Evolutionary conservation across 2,329 filamentous ascomycete genomes (phyloP).

Genomic region (Chaetomium globosum): DNA sequence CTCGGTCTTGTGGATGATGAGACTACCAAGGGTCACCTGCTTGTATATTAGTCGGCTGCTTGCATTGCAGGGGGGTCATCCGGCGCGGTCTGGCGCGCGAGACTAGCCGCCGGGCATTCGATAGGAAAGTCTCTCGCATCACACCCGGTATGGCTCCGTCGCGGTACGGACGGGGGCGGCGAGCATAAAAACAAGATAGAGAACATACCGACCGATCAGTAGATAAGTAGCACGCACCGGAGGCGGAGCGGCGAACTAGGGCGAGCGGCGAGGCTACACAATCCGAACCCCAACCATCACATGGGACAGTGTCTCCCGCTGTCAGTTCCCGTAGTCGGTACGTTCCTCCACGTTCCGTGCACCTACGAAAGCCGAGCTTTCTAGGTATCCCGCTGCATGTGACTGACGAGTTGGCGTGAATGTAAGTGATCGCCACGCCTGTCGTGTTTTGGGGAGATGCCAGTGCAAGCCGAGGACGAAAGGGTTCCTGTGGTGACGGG

Average conservation of each 20-base stretch:
- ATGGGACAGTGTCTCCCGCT: constrained; percentile 44
- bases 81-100: constrained; percentile 1
- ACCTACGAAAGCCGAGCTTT: constrained; percentile 33
- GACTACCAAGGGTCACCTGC: constrained; percentile 25
- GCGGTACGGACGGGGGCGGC: constrained; percentile 3
- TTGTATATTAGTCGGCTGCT: constrained; percentile 27
- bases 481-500: constrained; percentile 15
- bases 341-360: constrained; percentile 38
- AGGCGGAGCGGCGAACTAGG: constrained; percentile 45
- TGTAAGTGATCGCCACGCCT: constrained; percentile 15
- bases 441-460: constrained; percentile 28
- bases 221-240: constrained; percentile 39
- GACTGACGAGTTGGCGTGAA: constrained; percentile 15
- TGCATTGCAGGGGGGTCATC: constrained; percentile 18
- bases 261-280: constrained; percentile 47
- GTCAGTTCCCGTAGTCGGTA: constrained; percentile 44
- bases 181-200: constrained; percentile 30
- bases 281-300: constrained; percentile 48
- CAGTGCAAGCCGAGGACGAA: constrained; percentile 22
- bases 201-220: constrained; percentile 50
- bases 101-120: constrained; percentile 19
- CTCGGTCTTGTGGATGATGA: constrained; percentile 27
- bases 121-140: constrained; percentile 1
- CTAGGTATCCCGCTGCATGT: constrained; percentile 31
- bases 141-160: neutral